phyloP scores from a whole-genome alignment of 2,329 filamentous ascomycete species.

The Aspergillus luchuensis region DNA sequence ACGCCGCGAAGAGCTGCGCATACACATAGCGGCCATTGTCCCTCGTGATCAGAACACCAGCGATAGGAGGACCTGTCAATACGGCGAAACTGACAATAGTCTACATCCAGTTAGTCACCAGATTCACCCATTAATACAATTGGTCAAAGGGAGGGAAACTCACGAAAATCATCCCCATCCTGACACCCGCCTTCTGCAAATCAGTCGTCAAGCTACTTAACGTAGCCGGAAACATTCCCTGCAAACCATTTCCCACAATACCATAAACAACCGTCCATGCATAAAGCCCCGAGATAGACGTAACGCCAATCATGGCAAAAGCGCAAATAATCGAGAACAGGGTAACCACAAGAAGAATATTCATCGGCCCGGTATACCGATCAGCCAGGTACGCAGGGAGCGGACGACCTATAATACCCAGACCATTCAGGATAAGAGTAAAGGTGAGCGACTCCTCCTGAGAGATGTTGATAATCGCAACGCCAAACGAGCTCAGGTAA shows the following conservation, averaged over 20 bases:
- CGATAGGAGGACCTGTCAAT: neutral
- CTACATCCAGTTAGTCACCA: neutral
- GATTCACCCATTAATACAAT: accelerated
- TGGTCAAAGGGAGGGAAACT: too few species aligned
- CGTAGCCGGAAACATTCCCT: neutral
- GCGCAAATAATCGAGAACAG: neutral
- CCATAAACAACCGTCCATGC: neutral
- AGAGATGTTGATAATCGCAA: constrained; percentile 37
- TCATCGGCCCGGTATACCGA: neutral
- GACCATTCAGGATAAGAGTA: constrained; percentile 4
- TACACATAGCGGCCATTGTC: neutral
- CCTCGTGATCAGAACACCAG: neutral
- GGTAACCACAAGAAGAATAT: neutral
- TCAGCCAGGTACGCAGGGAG: constrained; percentile 1
- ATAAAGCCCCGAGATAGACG: neutral
- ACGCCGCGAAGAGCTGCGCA: neutral
- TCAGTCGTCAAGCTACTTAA: neutral
- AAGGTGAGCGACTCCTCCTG: constrained; percentile 46
- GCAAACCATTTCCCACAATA: neutral
- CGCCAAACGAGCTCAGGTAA: constrained; percentile 56
- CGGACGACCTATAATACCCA: constrained; percentile 2
- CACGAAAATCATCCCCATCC: neutral
- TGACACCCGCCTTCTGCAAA: neutral
- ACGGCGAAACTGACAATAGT: neutral
- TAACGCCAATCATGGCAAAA: neutral